Evolutionary conservation across 192 early-diverging fungal species (phyloP).

Genomic region (Coemansia sp.): DNA sequence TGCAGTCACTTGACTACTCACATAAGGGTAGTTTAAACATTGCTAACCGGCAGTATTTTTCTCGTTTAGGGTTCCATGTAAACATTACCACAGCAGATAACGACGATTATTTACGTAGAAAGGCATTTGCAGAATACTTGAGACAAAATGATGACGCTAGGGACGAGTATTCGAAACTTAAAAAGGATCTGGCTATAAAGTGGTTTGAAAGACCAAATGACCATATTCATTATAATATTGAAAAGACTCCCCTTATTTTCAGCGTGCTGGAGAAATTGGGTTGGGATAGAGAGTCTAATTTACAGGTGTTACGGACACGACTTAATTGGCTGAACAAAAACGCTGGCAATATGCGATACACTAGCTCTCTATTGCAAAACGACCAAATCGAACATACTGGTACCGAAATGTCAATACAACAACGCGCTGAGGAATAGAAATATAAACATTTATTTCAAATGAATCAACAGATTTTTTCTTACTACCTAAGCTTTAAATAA

Average conservation of each 20-base stretch:
- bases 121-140: constrained; percentile 9
- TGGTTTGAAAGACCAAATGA: constrained; percentile 1
- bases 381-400: no score
- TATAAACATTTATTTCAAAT: not conserved
- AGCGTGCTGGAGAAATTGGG: constrained; percentile 4
- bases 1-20: not conserved
- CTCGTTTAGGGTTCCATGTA: not conserved
- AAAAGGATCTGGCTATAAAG: constrained; percentile 7
- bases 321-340: no score
- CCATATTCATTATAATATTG: not conserved
- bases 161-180: constrained; percentile 15
- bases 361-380: no score
- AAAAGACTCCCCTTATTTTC: constrained; percentile 23
- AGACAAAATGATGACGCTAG: not conserved
- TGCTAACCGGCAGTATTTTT: constrained; percentile 18
- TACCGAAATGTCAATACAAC: no score
- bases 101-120: constrained; percentile 9
- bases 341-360: no score
- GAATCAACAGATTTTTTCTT: not conserved
- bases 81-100: constrained; percentile 7
- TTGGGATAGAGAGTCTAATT: no score
- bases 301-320: no score
- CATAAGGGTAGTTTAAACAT: constrained; percentile 8
- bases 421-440: not conserved
- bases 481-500: no score